Evolutionary conservation across 345 rosid genomes (phyloP).

Genomic region (Hibiscus tridactylites): DNA sequence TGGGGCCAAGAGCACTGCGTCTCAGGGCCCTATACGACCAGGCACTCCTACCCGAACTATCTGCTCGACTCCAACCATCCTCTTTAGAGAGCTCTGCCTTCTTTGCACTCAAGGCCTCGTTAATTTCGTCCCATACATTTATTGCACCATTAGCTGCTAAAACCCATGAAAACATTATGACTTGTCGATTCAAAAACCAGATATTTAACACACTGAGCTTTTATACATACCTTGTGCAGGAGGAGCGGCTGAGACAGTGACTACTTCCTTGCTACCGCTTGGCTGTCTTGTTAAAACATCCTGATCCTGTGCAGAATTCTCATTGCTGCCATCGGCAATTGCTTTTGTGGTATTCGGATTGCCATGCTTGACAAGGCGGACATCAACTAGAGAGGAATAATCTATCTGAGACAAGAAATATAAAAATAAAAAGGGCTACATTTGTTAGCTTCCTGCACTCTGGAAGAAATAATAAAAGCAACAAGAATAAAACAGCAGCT

Average conservation of each 20-base stretch:
- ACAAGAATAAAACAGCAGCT: slow-evolving; percentile 4
- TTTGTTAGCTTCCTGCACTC: slow-evolving; percentile 4
- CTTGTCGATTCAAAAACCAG: slow-evolving; percentile 14
- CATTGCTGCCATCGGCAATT: slow-evolving; percentile 17
- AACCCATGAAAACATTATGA: slow-evolving; percentile 6
- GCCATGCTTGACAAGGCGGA: slow-evolving; percentile 42
- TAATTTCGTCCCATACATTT: slow-evolving; percentile 68
- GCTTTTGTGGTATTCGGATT: slow-evolving; percentile 20
- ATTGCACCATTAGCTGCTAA: slow-evolving; percentile 44
- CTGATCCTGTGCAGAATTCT: slow-evolving; percentile 15
- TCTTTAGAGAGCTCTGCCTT: slow-evolving; percentile 51
- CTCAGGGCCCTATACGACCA: slow-evolving; percentile 69
- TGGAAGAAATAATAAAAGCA: background rate
- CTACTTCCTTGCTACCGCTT: slow-evolving; percentile 19
- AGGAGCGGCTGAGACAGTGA: background rate
- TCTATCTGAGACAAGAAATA: slow-evolving; percentile 44
- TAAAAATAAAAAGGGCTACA: background rate
- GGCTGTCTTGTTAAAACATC: slow-evolving; percentile 13
- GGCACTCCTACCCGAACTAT: slow-evolving; percentile 40
- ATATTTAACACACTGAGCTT: background rate
- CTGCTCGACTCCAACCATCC: slow-evolving; percentile 42
- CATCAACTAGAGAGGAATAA: slow-evolving; percentile 62
- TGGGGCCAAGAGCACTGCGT: slow-evolving; percentile 81
- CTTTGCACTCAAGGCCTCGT: slow-evolving; percentile 50
- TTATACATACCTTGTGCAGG: slow-evolving; percentile 37